A percentile compares a stretch with the other conserved stretches of the same genome.
These are phyloP conservation scores for Lecanicillium sp. DNA, from an alignment of 2,329 filamentous ascomycete species.

Conservation along the genomic window DNA sequence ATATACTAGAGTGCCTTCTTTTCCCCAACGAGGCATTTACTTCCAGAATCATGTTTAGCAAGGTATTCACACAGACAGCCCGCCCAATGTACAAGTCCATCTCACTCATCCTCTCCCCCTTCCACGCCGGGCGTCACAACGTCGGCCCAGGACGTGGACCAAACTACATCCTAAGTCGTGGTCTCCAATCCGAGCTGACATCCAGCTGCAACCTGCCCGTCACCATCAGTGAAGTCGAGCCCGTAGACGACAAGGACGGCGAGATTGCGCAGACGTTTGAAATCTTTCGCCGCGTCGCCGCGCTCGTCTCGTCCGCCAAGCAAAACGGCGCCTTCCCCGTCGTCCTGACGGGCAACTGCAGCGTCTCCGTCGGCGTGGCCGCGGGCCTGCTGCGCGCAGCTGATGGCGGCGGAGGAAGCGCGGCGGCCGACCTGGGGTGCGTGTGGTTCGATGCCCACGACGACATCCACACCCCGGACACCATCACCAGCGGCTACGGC, in stretches of 20 bases:
- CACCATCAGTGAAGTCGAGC: conserved; percentile 15
- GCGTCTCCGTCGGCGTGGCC: conserved; percentile 24
- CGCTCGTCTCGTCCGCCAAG: conserved; percentile 19
- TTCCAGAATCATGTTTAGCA: too few species aligned
- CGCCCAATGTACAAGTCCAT: conserved; percentile 16
- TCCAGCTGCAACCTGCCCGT: conserved; percentile 15
- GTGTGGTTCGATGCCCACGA: conserved; percentile 37
- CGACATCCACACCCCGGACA: conserved; percentile 25
- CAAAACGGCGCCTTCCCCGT: conserved; percentile 25
- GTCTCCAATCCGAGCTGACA: conserved; percentile 20
- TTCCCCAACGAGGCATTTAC: too few species aligned
- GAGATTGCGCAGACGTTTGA: conserved; percentile 32
- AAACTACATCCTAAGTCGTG: conserved; percentile 19
- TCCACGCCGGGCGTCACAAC: conserved; percentile 29
- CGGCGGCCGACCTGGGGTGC: too few species aligned
- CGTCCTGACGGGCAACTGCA: conserved; percentile 31
- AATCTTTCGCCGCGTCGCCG: conserved; percentile 27
- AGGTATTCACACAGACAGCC: too few species aligned
- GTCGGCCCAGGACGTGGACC: conserved; percentile 30
- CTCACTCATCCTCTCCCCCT: conserved; percentile 29
- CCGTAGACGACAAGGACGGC: conserved; percentile 28
- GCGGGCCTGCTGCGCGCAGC: too few species aligned
- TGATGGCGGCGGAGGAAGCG: too few species aligned
- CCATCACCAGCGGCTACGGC: conserved; percentile 17
- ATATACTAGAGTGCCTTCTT: too few species aligned